A percentile compares a stretch with the other conserved stretches of the same genome.
phyloP scores from a whole-genome alignment of 805 yeast genomes.

The Schizosaccharomyces lindneri region DNA sequence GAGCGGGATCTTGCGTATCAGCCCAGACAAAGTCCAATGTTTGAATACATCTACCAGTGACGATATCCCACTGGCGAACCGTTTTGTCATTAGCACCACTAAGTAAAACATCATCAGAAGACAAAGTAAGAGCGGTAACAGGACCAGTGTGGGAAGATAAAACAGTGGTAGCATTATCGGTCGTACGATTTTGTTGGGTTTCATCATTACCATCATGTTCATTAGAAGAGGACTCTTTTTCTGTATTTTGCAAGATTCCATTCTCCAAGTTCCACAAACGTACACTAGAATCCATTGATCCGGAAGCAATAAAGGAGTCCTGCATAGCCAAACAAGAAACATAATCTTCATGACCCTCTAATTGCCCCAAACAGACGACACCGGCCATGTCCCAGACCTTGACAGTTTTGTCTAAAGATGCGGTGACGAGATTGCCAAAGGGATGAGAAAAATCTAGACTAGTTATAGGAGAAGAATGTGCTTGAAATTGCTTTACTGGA shows the following conservation, averaged over 20 bases:
- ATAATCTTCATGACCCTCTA: constrained; percentile 36
- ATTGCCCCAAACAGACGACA: constrained; percentile 23
- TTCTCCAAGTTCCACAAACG: constrained; percentile 32
- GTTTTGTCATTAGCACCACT: constrained; percentile 52
- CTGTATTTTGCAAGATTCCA: constrained; percentile 4
- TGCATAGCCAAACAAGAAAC: constrained; percentile 37
- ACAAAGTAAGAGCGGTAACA: constrained; percentile 35
- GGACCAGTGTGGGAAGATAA: constrained; percentile 45
- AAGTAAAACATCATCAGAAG: constrained; percentile 24
- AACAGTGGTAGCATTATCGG: constrained; percentile 19
- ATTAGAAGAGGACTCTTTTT: background rate
- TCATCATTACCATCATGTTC: background rate
- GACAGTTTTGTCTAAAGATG: constrained; percentile 43
- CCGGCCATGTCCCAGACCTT: constrained; percentile 62
- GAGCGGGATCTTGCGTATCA: constrained; percentile 13
- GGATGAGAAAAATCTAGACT: constrained; percentile 48
- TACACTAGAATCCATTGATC: constrained; percentile 38
- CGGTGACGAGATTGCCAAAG: constrained; percentile 49
- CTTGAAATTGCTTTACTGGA: constrained; percentile 23
- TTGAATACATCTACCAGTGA: constrained; percentile 39
- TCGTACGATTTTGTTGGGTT: constrained; percentile 9
- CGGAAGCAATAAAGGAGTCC: constrained; percentile 25
- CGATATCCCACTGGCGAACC: constrained; percentile 50
- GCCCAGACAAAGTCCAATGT: constrained; percentile 49
- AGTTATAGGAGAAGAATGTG: constrained; percentile 29